Base-by-base conservation (phyloP, 2,329 filamentous ascomycete genomes). In the Pseudogymnoascus sp. region DNA sequence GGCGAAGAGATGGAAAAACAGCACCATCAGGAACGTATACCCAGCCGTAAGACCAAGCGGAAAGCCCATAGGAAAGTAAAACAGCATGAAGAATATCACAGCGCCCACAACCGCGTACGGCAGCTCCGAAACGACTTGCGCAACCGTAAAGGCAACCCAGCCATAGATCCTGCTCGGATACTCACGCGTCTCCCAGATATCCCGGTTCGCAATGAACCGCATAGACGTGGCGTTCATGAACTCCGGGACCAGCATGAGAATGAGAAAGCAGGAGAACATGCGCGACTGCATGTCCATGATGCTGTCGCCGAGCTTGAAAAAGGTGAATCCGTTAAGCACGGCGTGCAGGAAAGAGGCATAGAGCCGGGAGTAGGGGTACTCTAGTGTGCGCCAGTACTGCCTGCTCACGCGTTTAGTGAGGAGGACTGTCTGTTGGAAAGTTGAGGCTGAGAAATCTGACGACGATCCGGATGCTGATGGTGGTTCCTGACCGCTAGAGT, bases 11-110 rank as follows among this genome's bases (percentile, higher is more conserved):
- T 41, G 26, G 60, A 62, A 93, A 93, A 0, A 89, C 88, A 35
- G 89, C 75, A 87, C 89, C 92, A 61, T 87, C 87, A 73, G 93
- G 93, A 64, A 91, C 91, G 73, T 92, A 92, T 71, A 93, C 82
- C 60, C 92, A 79, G 24, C 88, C 87, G 0, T 89, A 86, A 0
- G 89, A 43, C 68, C 63, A 37, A 16, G 22, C 61, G 35, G 40
- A 40, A 26, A 53, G 87, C 84, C 83, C 1, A 81, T 81, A 0
- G 82, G 79, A 71, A 80, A 86, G 69, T 86, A 86, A 81, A 82
- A 86, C 68, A 80, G 83, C 46, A 72, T 70, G 65, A 78, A 81
- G 66, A 78, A 81, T 4, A 78, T 66, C 7, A 78, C 75, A 4
- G 75, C 78, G 31, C 78, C 79, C 35, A 79, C 63, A 12, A 77